Evolutionary conservation across 768 basidiomycete species (phyloP).

Genomic region (Chiua virens): DNA sequence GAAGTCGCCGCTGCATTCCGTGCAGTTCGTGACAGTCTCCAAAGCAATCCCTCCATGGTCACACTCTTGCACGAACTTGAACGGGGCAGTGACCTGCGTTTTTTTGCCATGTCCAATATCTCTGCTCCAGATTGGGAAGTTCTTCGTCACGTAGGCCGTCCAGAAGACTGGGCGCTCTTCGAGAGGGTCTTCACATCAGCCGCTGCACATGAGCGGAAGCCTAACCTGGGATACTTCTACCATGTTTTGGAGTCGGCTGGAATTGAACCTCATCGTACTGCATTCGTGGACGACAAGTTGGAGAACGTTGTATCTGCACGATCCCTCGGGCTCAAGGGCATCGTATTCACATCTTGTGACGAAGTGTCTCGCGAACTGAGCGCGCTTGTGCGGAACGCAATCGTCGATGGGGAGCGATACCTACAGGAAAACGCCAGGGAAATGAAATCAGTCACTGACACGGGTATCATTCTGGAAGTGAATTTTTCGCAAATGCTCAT

Average conservation of each 20-base stretch:
- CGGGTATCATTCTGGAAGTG: conserved; percentile 16
- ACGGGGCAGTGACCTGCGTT: not conserved
- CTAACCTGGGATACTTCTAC: conserved; percentile 18
- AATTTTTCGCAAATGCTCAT: conserved; percentile 22
- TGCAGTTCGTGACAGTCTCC: conserved; percentile 7
- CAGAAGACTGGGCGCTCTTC: conserved; percentile 21
- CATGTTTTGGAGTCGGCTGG: conserved; percentile 16
- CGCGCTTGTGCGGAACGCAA: conserved; percentile 13
- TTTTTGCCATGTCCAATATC: conserved; percentile 26
- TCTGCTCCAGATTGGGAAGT: conserved; percentile 21
- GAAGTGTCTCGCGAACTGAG: conserved; percentile 15
- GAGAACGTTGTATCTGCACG: conserved; percentile 20
- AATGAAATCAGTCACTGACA: conserved; percentile 17
- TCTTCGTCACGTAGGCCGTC: conserved; percentile 10
- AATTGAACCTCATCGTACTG: conserved; percentile 18
- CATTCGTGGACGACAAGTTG: conserved; percentile 23
- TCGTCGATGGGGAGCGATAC: conserved; percentile 15
- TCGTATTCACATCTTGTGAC: conserved; percentile 17
- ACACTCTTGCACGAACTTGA: conserved; percentile 16
- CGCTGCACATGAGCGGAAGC: conserved; percentile 15
- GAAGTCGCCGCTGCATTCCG: conserved; percentile 11
- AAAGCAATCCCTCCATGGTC: conserved; percentile 13
- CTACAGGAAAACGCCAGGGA: conserved; percentile 9
- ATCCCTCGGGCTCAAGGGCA: conserved; percentile 21
- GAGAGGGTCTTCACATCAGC: conserved; percentile 22